Evolutionary conservation across 2,329 filamentous ascomycete species (phyloP), one percentile per base, ranked within the genome.

Genomic region (Trichoderma polysporum): DNA sequence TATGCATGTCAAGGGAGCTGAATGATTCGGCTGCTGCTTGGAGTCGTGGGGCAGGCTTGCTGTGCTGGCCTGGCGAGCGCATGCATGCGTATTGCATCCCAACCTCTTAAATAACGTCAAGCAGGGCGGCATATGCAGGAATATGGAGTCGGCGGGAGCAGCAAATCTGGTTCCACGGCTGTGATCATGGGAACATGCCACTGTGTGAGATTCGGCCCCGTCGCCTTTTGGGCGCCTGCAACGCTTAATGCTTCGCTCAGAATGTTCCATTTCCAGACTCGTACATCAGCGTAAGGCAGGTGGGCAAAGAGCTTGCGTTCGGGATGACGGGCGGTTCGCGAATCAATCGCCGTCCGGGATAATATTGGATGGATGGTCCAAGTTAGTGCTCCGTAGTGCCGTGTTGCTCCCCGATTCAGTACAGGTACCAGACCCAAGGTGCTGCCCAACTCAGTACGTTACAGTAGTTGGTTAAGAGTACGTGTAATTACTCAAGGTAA

Each of bases 171-270:
- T 62, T 52, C 47, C 47, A 53, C 59, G 47, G 47, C 47, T n/a
- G 50, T 64, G 49, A 64, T 62, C 59, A 62, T 62, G 59, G 59
- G 47, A 53, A 52, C 59, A 53, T 37, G 57, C 57, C 57, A 59
- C 29, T 15, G 47, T 27, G 45, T 50, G 58, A 61, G 58, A 61
- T 50, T 61, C 22, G 45, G 35, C 58, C 31, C 41, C 47, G 15
- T 50, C 13, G 25, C 19, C 22, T 19, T 45, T 29, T 50, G 7
- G 47, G 47, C 47, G 47, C 41, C 41, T 45, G 41, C 41, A 45
- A 22, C 41, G 41, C 41, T 45, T 45, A 12, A 29, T 49, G 58
- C 19, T 7, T 37, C 22, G 49, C 49, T 27, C 12, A 52, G 8
- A 52, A 22, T 22, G 27, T 57, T 33, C 54, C 33, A 22, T 41